Conservation (phyloP, 2,329 filamentous ascomycete species). For the Fusarium sp. region DNA sequence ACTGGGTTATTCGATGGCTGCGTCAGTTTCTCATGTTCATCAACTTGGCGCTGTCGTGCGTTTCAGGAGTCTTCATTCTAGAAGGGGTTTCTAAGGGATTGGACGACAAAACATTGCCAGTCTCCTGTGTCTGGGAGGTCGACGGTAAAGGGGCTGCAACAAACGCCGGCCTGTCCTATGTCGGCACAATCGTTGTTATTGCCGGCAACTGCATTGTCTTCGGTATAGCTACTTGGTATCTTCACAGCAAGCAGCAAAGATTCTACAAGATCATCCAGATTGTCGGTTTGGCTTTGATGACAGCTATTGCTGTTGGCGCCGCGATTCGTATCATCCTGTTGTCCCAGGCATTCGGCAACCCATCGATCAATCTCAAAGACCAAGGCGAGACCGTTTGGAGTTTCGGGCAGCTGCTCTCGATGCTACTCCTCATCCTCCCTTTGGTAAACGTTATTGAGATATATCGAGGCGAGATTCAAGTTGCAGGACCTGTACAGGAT, state of each 20-base stretch:
- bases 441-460: slow-evolving; percentile 37
- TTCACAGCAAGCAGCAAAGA: slow-evolving; percentile 67
- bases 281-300: slow-evolving; percentile 67
- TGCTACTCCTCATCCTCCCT: slow-evolving; percentile 44
- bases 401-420: slow-evolving; percentile 44
- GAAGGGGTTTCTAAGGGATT: slow-evolving; percentile 66
- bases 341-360: slow-evolving; percentile 68
- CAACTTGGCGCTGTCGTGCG: slow-evolving; percentile 70
- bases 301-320: slow-evolving; percentile 69
- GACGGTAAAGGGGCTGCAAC: slow-evolving; percentile 53
- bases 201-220: slow-evolving; percentile 71
- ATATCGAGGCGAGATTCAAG: slow-evolving; percentile 42
- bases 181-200: slow-evolving; percentile 73
- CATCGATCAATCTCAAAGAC: slow-evolving; percentile 46
- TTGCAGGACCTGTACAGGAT: slow-evolving; percentile 59
- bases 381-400: slow-evolving; percentile 45
- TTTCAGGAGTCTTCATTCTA: slow-evolving; percentile 69
- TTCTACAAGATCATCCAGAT: slow-evolving; percentile 69
- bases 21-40: slow-evolving; percentile 75
- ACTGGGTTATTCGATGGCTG: slow-evolving; percentile 76
- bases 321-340: slow-evolving; percentile 68
- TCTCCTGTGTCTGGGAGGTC: slow-evolving; percentile 71
- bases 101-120: slow-evolving; percentile 66
- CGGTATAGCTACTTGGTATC: slow-evolving; percentile 71
- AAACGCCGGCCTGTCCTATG: slow-evolving; percentile 63